Percentiles rank a stretch among this genome's conserved stretches.
These are phyloP conservation scores for Symbiotaphrina buchneri DNA, from an alignment of 495 filamentous ascomycete species.

Conservation along the genomic window DNA sequence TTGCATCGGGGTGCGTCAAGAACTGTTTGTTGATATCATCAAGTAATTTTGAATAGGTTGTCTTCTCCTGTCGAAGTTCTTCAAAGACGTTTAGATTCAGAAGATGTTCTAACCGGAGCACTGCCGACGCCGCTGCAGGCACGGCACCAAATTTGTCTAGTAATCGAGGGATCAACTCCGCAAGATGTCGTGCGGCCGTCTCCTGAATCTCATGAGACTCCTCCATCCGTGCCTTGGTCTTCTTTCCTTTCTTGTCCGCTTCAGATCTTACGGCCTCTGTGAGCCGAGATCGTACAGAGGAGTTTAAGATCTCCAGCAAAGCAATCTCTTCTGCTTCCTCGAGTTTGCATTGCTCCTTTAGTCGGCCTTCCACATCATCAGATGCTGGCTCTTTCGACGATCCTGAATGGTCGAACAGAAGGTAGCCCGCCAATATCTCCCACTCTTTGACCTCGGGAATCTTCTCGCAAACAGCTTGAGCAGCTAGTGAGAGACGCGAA, in stretches of 20 bases:
- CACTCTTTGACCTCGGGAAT: slow-evolving; percentile 61
- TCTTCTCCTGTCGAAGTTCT: slow-evolving; percentile 67
- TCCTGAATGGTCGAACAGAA: slow-evolving; percentile 69
- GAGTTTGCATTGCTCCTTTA: slow-evolving; percentile 47
- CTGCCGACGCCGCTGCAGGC: slow-evolving; percentile 64
- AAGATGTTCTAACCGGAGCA: slow-evolving; percentile 68
- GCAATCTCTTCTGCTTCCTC: slow-evolving; percentile 59
- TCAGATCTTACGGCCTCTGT: slow-evolving; percentile 18
- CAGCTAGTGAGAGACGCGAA: slow-evolving; percentile 66
- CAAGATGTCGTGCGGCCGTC: slow-evolving; percentile 49
- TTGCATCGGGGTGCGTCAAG: slow-evolving; percentile 64
- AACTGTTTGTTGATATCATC: slow-evolving; percentile 93
- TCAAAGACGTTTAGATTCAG: slow-evolving; percentile 77
- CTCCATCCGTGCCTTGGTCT: slow-evolving; percentile 33
- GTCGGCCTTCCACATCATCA: slow-evolving; percentile 25
- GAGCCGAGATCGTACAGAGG: slow-evolving; percentile 47
- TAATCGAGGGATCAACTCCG: slow-evolving; percentile 57
- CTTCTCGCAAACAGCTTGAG: slow-evolving; percentile 62
- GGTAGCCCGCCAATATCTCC: slow-evolving; percentile 73
- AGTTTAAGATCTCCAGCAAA: slow-evolving; percentile 67
- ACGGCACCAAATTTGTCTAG: slow-evolving; percentile 80
- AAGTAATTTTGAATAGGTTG: slow-evolving; percentile 57
- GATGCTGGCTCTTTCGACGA: slow-evolving; percentile 21
- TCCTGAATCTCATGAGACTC: slow-evolving; percentile 45
- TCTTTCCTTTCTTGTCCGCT: slow-evolving; percentile 31